These are phyloP conservation scores for Tolypocladium tundrense DNA, from an alignment of 2,329 filamentous ascomycete species.

Conservation along the genomic window DNA sequence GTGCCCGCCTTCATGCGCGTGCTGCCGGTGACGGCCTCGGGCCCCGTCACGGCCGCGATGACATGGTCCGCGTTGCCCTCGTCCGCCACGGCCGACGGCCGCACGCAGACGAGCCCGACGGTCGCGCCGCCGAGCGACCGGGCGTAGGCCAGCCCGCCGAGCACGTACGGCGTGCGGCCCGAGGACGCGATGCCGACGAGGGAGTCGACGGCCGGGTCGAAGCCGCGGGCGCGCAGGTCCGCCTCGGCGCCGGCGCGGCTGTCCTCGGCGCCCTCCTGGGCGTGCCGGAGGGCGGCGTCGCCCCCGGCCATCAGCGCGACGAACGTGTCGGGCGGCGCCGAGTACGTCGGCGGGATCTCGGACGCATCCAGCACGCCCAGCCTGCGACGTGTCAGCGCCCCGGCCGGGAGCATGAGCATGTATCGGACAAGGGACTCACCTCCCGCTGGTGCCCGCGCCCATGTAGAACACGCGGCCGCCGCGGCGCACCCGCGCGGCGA, in stretches of 20 bases:
- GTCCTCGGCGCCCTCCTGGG: slow-evolving; percentile 32
- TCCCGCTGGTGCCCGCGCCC: slow-evolving; percentile 33
- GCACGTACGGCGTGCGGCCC: slow-evolving; percentile 30
- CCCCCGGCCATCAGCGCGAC: slow-evolving; percentile 30
- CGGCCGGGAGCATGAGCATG: neutral
- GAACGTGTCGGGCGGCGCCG: slow-evolving; percentile 26
- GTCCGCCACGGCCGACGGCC: slow-evolving; percentile 13
- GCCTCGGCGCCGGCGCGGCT: slow-evolving; percentile 16
- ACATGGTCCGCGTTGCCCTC: slow-evolving; percentile 14
- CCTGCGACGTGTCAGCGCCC: slow-evolving; percentile 9
- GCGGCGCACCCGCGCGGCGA: slow-evolving; percentile 5
- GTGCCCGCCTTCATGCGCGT: slow-evolving; percentile 34
- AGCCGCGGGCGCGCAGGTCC: slow-evolving; percentile 18
- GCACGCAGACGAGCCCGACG: slow-evolving; percentile 26
- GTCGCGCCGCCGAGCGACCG: slow-evolving; percentile 23
- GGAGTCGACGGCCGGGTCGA: slow-evolving; percentile 21
- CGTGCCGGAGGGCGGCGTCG: slow-evolving; percentile 26
- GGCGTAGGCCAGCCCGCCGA: slow-evolving; percentile 21
- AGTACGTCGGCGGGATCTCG: slow-evolving; percentile 30
- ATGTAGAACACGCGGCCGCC: slow-evolving; percentile 12
- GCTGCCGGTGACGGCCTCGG: slow-evolving; percentile 33
- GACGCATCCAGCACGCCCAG: slow-evolving; percentile 29
- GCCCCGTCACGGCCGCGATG: slow-evolving; percentile 27
- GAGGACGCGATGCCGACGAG: slow-evolving; percentile 32
- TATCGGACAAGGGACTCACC: slow-evolving; percentile 13